phyloP scores from a whole-genome alignment of 495 filamentous ascomycete species.

The Annulohypoxylon bovei region DNA sequence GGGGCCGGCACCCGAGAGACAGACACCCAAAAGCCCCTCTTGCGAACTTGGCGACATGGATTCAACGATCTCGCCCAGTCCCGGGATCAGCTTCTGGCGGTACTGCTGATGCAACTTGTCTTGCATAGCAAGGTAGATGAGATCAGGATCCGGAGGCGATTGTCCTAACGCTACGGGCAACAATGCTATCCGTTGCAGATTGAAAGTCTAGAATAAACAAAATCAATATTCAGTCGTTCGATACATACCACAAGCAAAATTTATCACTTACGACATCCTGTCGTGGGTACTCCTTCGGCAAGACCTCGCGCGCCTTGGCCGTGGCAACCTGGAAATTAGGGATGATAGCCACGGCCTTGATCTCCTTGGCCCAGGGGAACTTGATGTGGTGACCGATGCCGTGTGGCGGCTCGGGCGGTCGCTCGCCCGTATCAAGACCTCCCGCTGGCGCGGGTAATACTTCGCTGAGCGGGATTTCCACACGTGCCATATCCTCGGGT shows the following conservation, averaged over 20 bases:
- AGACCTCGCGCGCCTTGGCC: conserved; percentile 81
- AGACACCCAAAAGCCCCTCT: conserved; percentile 89
- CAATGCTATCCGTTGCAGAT: conserved; percentile 88
- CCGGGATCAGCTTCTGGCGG: conserved; percentile 86
- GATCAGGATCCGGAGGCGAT: conserved; percentile 88
- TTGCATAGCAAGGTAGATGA: conserved; percentile 97
- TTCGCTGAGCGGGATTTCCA: conserved; percentile 94
- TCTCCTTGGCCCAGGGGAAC: conserved; percentile 89
- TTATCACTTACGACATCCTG: conserved; percentile 74
- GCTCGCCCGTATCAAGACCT: conserved; percentile 84
- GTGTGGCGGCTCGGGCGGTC: conserved; percentile 85
- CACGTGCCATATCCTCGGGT: conserved; percentile 82
- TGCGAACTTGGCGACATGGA: conserved; percentile 85
- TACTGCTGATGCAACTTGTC: conserved; percentile 98
- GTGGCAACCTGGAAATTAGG: conserved; percentile 94
- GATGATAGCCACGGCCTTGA: conserved; percentile 94
- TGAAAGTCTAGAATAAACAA: conserved; percentile 73
- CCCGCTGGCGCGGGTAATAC: conserved; percentile 88
- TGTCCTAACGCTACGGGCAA: conserved; percentile 86
- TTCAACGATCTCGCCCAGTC: conserved; percentile 87
- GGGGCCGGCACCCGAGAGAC: conserved; percentile 91
- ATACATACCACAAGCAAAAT: neutral
- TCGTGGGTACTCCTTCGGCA: conserved; percentile 78
- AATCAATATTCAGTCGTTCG: neutral
- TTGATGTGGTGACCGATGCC: conserved; percentile 93